These are phyloP conservation scores for Starmerella powellii DNA, from an alignment of 805 yeast genomes.

Conservation along the genomic window DNA sequence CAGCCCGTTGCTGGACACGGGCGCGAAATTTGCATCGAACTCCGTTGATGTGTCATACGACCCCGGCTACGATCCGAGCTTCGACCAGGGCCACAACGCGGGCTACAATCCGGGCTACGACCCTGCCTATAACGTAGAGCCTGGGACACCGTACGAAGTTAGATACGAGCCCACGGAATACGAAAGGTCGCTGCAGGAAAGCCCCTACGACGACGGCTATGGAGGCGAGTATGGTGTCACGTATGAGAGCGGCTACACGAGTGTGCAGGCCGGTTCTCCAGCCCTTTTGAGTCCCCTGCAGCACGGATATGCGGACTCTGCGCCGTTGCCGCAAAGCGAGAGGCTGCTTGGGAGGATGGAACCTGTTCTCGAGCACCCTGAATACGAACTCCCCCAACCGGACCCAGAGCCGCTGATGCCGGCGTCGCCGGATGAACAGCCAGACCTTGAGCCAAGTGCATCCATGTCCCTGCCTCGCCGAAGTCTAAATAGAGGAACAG, in stretches of 20 bases:
- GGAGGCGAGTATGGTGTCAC: neutral
- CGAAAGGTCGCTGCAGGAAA: neutral
- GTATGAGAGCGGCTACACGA: too few species aligned
- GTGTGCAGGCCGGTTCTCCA: neutral
- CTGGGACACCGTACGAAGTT: too few species aligned
- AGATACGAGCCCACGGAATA: too few species aligned
- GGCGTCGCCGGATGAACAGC: too few species aligned
- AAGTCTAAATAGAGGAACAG: too few species aligned
- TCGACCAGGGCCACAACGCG: too few species aligned
- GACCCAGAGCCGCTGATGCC: neutral
- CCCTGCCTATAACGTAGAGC: neutral
- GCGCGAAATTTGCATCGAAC: constrained; percentile 3
- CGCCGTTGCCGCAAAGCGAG: neutral
- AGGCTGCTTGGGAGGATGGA: neutral
- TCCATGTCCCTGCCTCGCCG: too few species aligned
- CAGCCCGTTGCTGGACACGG: constrained; percentile 19
- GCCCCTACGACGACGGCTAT: constrained; percentile 1
- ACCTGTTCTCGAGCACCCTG: neutral
- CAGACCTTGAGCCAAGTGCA: too few species aligned
- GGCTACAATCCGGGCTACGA: constrained; percentile 2
- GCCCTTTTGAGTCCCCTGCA: neutral
- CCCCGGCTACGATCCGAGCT: neutral
- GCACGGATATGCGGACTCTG: neutral
- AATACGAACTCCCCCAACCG: neutral
- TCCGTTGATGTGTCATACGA: neutral